A percentile compares a stretch with the other conserved stretches of the same genome.
Evolutionary conservation across 148 eudicot species (phyloP).

Genomic region (Vaccinium corymbosum): DNA sequence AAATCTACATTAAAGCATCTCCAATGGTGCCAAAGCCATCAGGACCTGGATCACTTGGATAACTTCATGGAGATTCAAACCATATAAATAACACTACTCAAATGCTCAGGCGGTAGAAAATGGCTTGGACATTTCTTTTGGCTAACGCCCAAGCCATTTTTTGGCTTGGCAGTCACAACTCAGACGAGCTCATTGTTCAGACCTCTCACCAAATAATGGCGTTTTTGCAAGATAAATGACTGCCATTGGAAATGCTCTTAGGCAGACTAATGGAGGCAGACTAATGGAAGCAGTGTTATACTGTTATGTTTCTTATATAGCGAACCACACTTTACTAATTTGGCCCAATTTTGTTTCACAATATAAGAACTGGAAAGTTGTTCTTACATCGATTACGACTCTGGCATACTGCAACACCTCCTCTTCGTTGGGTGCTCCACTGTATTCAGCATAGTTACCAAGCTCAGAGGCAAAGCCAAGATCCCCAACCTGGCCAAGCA

Average conservation of each 20-base stretch:
- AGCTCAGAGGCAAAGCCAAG: conserved; percentile 73
- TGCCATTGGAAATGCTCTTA: neutral
- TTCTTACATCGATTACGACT: conserved; percentile 66
- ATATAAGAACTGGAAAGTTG: neutral
- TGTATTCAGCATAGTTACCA: conserved; percentile 74
- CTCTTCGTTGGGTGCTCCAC: conserved; percentile 77
- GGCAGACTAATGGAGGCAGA: neutral
- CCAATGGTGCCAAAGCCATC: neutral
- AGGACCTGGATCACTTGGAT: neutral
- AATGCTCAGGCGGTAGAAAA: neutral
- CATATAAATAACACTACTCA: neutral
- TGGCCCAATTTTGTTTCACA: neutral
- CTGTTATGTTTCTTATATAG: neutral
- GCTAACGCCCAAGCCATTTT: neutral
- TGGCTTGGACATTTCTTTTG: neutral
- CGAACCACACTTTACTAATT: neutral
- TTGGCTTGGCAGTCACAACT: neutral
- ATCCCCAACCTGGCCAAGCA: conserved; percentile 55
- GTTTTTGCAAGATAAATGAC: neutral
- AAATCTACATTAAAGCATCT: neutral
- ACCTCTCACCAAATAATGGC: neutral
- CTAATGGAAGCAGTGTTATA: neutral
- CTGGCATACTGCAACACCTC: conserved; percentile 75
- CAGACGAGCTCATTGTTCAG: neutral
- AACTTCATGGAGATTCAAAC: neutral